Evolutionary conservation across 129 eudicot genomes (phyloP), one percentile per base, ranked within the genome.

Genomic region (Flaveria robusta): DNA sequence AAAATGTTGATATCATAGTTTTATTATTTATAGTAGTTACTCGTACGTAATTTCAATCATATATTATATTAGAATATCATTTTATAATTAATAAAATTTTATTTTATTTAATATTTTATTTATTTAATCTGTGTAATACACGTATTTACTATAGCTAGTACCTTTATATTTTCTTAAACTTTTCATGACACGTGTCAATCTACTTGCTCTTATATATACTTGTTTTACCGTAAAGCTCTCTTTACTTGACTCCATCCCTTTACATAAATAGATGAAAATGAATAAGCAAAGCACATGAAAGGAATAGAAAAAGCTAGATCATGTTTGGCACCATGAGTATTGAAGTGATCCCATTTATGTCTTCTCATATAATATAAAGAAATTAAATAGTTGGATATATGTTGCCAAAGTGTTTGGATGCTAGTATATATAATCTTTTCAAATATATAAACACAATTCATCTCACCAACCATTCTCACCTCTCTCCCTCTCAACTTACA

Each of bases 381-480:
- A 60, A 20, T 62, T 26, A 50, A 49, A 71, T 71, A 70, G 70
- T 71, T 51, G 71, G 65, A n/a, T n/a, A n/a, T n/a, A 79, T 70
- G 72, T 71, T 71, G 83, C 77, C 83, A n/a, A 79, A 65, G 83
- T 79, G 83, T 79, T 76, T 24, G 74, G 74, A 47, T 66, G 11
- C 72, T 24, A 51, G 3, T 79, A 71, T 64, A 39, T 5, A n/a
- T n/a, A n/a, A 26, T 20, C 31, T 65, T 34, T 65, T 18, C 55
- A 41, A 31, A 54, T 79, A 79, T 79, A 71, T 71, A 79, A 64
- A 71, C 83, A 50, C 77, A 71, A 41, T 50, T 77, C 22, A 47
- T 69, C 71, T 60, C 82, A 59, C 65, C 60, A 70, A 58, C 70
- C 45, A 77, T 41, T 42, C 45, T 47, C 37, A 50, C 64, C 54